Evolutionary conservation across 768 basidiomycete species (phyloP), one percentile per base, ranked within the genome.

Genomic region (Sarcodon sp.): DNA sequence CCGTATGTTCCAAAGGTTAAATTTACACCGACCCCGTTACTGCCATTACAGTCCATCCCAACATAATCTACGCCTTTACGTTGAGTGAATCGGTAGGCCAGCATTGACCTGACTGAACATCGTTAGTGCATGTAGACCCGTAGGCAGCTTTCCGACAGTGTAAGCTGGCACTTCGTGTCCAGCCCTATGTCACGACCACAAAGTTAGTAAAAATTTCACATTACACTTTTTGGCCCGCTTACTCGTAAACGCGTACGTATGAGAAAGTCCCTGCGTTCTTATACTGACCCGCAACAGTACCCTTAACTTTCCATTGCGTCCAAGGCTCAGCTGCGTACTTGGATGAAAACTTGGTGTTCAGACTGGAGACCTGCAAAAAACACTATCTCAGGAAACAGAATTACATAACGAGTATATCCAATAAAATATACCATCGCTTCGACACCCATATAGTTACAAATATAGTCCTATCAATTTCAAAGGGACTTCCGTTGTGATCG

Each of bases 241-340:
- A 41, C 39, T 27, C 7, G 50, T 61, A 73, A 33, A 78, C 67
- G 8, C 77, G 67, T 10, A 79, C 57, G 51, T 78, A 79, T 7
- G 76, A 76, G 58, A 72, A 69, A 7, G 65, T 74, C 9, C 77
- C 77, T 4, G 77, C 76, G 49, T 76, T 77, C 64, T 80, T 80
- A 62, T 64, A 77, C 33, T 72, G 59, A 3, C 77, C 79, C 4
- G 78, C 64, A 3, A 58, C 49, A 48, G 71, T 64, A 0, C 78
- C 78, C 1, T 64, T 56, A 12, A 80, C 77, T 0, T 64, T 76
- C 60, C 67, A 79, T 43, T 66, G 65, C 9, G 66, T 52, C 58
- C 76, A 77, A 0, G 54, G 15, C 53, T 75, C 71, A 38, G 62
- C 45, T 37, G 69, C 61, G 55, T 66, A 78, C 21, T 62, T 16